Conservation (phyloP, 441 rosid species). For the Mallotus japonicus region DNA sequence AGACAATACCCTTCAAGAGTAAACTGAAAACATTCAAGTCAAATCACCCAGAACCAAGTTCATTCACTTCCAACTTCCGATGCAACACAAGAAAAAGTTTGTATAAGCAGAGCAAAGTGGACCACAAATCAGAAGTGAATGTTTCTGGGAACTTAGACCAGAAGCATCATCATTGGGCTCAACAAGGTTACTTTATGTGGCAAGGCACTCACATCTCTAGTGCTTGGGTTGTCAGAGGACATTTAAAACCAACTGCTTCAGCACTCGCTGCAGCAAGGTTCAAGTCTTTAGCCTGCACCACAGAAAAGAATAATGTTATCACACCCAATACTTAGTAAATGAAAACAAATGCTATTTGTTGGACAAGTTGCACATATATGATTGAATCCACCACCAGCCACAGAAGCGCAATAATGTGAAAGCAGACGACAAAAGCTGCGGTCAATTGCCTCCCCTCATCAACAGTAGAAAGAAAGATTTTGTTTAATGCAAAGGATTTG, state of each 20-base stretch:
- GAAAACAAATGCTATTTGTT: neutral
- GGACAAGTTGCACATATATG: neutral
- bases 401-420: neutral
- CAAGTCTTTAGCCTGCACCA: slow-evolving; percentile 80
- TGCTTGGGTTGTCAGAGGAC: slow-evolving; percentile 59
- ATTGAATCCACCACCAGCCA: neutral
- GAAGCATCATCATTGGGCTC: neutral
- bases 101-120: neutral
- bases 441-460: neutral
- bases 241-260: slow-evolving; percentile 49
- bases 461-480: neutral
- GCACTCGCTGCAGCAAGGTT: slow-evolving; percentile 69
- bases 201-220: slow-evolving; percentile 60
- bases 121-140: neutral
- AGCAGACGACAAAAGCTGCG: neutral
- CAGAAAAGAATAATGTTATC: slow-evolving; percentile 1
- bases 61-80: neutral
- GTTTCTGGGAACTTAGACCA: neutral
- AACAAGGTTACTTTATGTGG: neutral
- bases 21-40: neutral
- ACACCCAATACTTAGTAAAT: neutral
- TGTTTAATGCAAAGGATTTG: too few relatives aligned
- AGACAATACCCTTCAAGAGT: neutral
- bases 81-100: too few relatives aligned
- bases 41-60: slow-evolving; percentile 4